These are phyloP conservation scores for Penicillium daleae DNA, from an alignment of 495 filamentous ascomycete genomes.

Conservation along the genomic window DNA sequence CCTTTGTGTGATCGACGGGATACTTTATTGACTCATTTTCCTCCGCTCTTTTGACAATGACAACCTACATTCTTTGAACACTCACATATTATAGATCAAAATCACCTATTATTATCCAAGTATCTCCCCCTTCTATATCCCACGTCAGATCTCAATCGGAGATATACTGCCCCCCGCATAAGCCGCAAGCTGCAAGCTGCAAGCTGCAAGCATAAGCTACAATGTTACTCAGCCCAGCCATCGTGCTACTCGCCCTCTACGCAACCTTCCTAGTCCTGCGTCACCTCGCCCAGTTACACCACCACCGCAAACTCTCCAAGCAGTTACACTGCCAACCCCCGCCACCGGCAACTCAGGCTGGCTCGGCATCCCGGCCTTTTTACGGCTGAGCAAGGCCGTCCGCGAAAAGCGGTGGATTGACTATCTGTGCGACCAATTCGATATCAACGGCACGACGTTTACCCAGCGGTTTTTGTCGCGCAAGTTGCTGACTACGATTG, in stretches of 20 bases:
- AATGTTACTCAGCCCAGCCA: constrained; percentile 31
- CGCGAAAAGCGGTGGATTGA: constrained; percentile 42
- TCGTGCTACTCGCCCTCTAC: constrained; percentile 25
- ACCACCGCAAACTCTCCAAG: constrained; percentile 38
- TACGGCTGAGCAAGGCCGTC: constrained; percentile 32
- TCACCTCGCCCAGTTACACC: constrained; percentile 28
- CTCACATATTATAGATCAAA: too few species aligned
- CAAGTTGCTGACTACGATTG: constrained; percentile 57
- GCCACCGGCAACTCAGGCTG: constrained; percentile 21
- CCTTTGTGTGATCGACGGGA: not conserved
- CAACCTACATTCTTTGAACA: not conserved
- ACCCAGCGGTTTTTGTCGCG: constrained; percentile 30
- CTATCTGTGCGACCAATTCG: constrained; percentile 35
- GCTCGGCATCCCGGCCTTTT: constrained; percentile 41
- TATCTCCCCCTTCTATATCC: not conserved
- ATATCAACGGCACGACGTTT: constrained; percentile 42
- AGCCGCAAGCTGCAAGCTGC: constrained; percentile 11
- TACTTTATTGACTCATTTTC: constrained; percentile 4
- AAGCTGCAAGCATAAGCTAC: constrained; percentile 4
- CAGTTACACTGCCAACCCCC: constrained; percentile 43
- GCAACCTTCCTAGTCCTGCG: constrained; percentile 32
- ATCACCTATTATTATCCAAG: not conserved
- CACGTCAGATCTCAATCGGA: constrained; percentile 2
- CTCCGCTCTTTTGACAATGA: not conserved
- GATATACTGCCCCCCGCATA: constrained; percentile 4